Evolutionary conservation across 1,284 basidiomycete species (phyloP).

Genomic region (Moesziomyces sp.): DNA sequence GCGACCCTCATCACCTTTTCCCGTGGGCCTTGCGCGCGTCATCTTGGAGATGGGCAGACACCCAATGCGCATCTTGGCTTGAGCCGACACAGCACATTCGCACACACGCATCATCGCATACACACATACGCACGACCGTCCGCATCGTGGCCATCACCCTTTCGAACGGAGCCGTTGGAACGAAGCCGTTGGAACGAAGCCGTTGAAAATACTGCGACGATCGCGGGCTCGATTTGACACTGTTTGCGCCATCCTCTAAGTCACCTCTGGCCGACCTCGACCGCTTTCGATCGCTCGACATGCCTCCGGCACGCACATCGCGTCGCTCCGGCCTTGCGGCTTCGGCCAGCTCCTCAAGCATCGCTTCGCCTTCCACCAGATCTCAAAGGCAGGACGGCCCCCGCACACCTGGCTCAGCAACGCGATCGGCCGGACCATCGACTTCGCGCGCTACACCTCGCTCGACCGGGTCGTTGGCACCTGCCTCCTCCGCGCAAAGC

Average conservation of each 20-base stretch:
- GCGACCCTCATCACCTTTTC: neutral
- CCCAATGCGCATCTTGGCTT: neutral
- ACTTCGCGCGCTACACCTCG: constrained; percentile 1
- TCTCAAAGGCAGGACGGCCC: neutral
- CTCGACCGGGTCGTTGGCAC: neutral
- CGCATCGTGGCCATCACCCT: too few relatives aligned
- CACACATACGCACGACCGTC: too few relatives aligned
- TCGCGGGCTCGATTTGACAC: too few relatives aligned
- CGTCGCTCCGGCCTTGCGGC: constrained; percentile 9
- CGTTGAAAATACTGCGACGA: too few relatives aligned
- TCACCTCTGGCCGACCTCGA: too few relatives aligned
- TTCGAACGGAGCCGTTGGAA: too few relatives aligned
- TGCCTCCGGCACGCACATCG: constrained; percentile 11
- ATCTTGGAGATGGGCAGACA: neutral
- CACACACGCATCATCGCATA: too few relatives aligned
- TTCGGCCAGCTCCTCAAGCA: constrained; percentile 5
- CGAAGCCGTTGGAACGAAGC: too few relatives aligned
- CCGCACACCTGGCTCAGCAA: neutral
- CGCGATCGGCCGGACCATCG: neutral
- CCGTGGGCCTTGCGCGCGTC: neutral
- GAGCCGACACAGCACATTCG: too few relatives aligned
- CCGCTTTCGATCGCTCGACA: neutral
- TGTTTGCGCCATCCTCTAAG: too few relatives aligned
- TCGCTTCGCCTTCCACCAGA: neutral
- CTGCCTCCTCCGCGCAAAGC: neutral